Evolutionary conservation across 768 basidiomycete genomes (phyloP).

Genomic region (Kwoniella pini): DNA sequence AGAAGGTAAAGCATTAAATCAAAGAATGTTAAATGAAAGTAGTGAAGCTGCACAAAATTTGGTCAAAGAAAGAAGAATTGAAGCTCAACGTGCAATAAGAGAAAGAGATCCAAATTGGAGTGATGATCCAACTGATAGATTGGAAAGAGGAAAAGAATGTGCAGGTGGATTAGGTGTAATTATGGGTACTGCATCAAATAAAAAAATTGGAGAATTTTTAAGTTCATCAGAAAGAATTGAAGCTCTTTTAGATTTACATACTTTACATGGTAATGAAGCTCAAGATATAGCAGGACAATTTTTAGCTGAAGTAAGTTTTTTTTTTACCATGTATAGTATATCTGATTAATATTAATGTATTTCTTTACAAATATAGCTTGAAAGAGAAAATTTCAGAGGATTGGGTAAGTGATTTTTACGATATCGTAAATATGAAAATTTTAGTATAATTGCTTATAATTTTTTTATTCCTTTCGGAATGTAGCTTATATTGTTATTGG

Average conservation of each 20-base stretch:
- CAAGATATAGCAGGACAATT: conserved; percentile 88
- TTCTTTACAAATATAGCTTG: conserved; percentile 61
- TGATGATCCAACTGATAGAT: conserved; percentile 79
- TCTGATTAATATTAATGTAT: neutral
- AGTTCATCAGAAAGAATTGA: conserved; percentile 89
- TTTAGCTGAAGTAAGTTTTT: conserved; percentile 72
- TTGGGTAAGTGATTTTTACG: conserved; percentile 61
- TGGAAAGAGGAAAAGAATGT: conserved; percentile 69
- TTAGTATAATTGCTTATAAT: neutral
- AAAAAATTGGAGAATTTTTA: conserved; percentile 59
- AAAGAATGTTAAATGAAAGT: conserved; percentile 85
- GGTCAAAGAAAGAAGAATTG: conserved; percentile 74
- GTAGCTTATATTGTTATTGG: conserved; percentile 86
- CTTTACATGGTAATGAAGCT: conserved; percentile 89
- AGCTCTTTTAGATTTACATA: conserved; percentile 83
- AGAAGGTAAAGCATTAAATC: conserved; percentile 91
- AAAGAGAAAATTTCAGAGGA: conserved; percentile 83
- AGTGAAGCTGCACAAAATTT: conserved; percentile 78
- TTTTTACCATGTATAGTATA: too few species aligned
- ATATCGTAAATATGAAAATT: too few species aligned
- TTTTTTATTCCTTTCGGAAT: neutral
- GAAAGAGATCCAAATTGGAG: conserved; percentile 62
- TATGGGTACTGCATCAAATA: conserved; percentile 70
- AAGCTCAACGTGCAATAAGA: conserved; percentile 75
- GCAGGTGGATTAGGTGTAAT: conserved; percentile 83